Conservation (phyloP, 2,329 filamentous ascomycete species). For the Apiospora kogelbergensis region DNA sequence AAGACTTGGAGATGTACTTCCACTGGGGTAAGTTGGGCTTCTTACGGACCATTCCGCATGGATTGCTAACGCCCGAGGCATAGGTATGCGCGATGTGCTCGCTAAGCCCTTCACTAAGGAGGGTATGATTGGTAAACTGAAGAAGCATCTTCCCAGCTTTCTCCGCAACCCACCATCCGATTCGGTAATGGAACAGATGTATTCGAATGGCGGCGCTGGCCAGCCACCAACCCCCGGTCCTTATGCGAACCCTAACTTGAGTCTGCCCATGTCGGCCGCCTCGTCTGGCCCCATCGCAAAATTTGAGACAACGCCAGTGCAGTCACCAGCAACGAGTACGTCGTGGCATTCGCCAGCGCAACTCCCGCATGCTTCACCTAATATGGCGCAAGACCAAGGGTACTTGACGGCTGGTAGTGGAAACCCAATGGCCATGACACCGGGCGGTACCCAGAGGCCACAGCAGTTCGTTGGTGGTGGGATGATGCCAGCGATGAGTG, state of each 20-base stretch:
- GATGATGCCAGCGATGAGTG: conserved; percentile 38
- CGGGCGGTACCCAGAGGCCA: conserved; percentile 34
- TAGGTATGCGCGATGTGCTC: conserved; percentile 96
- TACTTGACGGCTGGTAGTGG: conserved; percentile 45
- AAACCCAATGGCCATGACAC: conserved; percentile 38
- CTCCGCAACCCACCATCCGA: conserved; percentile 64
- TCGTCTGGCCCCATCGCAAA: conserved; percentile 41
- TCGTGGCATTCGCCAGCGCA: conserved; percentile 54
- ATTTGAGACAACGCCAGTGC: conserved; percentile 56
- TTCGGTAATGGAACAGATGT: conserved; percentile 30
- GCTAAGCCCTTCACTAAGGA: conserved; percentile 95
- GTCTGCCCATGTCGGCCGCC: conserved; percentile 31
- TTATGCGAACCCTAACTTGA: conserved; percentile 33
- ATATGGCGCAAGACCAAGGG: conserved; percentile 42
- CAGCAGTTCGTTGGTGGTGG: conserved; percentile 37
- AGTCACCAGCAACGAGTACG: conserved; percentile 48
- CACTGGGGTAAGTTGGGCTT: conserved; percentile 71
- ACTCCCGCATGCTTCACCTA: conserved; percentile 50
- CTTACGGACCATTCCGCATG: neutral
- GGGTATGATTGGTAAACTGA: conserved; percentile 79
- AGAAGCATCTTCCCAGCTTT: conserved; percentile 84
- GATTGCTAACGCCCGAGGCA: conserved; percentile 14
- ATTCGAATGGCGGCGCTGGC: conserved; percentile 27
- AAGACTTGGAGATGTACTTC: conserved; percentile 97
- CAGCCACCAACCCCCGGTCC: conserved; percentile 32